Percentiles rank a stretch among this genome's conserved stretches.
These are phyloP conservation scores for Pluteus cervinus DNA, from an alignment of 768 basidiomycete species.

Conservation along the genomic window DNA sequence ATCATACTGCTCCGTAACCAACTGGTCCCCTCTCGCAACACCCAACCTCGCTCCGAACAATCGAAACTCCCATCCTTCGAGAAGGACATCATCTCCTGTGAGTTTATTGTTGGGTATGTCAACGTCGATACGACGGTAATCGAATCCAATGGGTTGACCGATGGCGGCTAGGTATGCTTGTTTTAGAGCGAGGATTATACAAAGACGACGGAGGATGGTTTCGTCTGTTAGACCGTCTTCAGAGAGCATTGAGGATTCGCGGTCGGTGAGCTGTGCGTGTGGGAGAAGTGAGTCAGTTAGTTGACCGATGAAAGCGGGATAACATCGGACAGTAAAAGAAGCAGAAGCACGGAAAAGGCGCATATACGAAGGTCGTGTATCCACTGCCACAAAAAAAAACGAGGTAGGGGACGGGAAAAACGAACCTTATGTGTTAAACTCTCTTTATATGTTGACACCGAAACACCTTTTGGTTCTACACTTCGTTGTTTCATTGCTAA, in stretches of 20 bases:
- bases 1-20: slow-evolving; percentile 66
- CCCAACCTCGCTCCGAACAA: slow-evolving; percentile 71
- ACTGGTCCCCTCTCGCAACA: slow-evolving; percentile 48
- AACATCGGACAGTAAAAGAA: not conserved
- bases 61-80: slow-evolving; percentile 84
- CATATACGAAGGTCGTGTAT: too few species aligned
- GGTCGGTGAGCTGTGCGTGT: slow-evolving; percentile 19
- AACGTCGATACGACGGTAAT: slow-evolving; percentile 78
- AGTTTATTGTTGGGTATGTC: slow-evolving; percentile 59
- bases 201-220: slow-evolving; percentile 64
- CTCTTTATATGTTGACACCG: slow-evolving; percentile 61
- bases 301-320: too few species aligned
- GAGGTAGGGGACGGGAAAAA: slow-evolving; percentile 6
- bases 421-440: slow-evolving; percentile 72
- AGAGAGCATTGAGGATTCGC: slow-evolving; percentile 49
- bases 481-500: slow-evolving; percentile 68
- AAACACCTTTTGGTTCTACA: slow-evolving; percentile 54
- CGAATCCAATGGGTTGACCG: slow-evolving; percentile 76
- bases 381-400: too few species aligned
- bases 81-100: slow-evolving; percentile 58
- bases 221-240: slow-evolving; percentile 54
- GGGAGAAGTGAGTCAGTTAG: too few species aligned
- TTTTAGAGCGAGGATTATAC: slow-evolving; percentile 75
- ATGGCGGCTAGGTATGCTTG: slow-evolving; percentile 80
- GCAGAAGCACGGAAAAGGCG: not conserved